Evolutionary conservation across 108 stramenopile species (phyloP), one percentile per base, ranked within the genome.

Genomic region (Fragilariopsis cylindrus): DNA sequence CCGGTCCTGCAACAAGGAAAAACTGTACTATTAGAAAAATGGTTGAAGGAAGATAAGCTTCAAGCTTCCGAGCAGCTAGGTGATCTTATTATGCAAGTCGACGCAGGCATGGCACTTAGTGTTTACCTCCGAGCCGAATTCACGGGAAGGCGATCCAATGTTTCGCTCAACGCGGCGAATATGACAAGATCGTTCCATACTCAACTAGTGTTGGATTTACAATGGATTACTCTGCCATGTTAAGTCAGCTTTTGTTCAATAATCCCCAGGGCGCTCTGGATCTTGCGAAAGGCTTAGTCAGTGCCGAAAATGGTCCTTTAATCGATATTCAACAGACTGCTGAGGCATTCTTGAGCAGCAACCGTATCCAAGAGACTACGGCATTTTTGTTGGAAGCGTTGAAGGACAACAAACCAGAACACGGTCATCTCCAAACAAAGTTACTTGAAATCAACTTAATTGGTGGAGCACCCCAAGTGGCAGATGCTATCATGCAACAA

Each of bases 371-470:
- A 82, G 99, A 98, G 83, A 97, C 97, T 54, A 99, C 99, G 43
- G 94, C 97, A 16, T 98, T 99, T 72, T 85, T 99, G 75, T 86
- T 98, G 18, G 99, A 99, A 79, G 99, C 98, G 6, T 90, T 99
- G 65, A 98, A 98, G 85, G 98, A 97, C 74, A 98, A 99, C 90
- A 93, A 96, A 83, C 88, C 85, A 64, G 99, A 99, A 81, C 97
- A 99, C 80, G 98, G 96, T 40, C 96, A 98, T 88, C 93, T 99
- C 55, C 99, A 99, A 87, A 99, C 99, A 4, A 98, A 98, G 80
- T 84, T 99, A 48, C 88, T 99, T n/a, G 99, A 99, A 87, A 99
- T 99, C 88, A 99, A 99, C 92, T 92, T 99, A 47, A 87, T 97
- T 44, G 98, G 98, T 21, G 99, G 99, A 39, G 96, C 96, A 6